Percentiles rank a stretch among this genome's conserved stretches.
phyloP scores from a whole-genome alignment of 441 rosid genomes.

The Bruguiera hainesii region DNA sequence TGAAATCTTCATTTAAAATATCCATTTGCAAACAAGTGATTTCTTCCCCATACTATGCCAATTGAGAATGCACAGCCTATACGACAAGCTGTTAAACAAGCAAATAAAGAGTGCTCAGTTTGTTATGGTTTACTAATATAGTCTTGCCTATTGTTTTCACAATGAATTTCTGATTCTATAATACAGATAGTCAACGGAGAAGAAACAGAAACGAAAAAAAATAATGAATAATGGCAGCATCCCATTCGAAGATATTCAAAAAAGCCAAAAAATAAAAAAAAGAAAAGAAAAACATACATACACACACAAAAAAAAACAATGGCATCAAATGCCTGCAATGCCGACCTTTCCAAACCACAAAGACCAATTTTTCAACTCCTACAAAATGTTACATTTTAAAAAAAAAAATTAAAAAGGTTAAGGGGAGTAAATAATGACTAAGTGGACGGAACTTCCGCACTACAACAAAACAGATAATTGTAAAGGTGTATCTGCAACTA shows the following conservation, averaged over 20 bases:
- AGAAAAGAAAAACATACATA: no score
- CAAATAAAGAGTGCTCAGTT: background rate
- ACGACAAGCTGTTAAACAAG: background rate
- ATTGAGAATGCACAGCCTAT: background rate
- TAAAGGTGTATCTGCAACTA: background rate
- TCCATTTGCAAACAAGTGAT: background rate
- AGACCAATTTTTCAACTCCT: background rate
- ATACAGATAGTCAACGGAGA: background rate
- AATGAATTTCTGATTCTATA: background rate
- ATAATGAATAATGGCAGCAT: no score
- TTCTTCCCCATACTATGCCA: background rate
- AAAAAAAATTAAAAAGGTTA: background rate
- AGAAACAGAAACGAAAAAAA: background rate
- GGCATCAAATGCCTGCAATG: background rate
- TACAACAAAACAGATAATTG: background rate
- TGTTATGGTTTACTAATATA: background rate
- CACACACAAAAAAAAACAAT: no score
- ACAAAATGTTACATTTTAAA: background rate
- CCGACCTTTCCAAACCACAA: background rate
- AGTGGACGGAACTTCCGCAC: background rate
- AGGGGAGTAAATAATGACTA: background rate
- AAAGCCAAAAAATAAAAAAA: no score
- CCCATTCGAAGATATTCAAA: background rate
- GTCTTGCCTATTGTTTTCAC: background rate
- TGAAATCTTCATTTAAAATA: slow-evolving; percentile 1